phyloP scores from a whole-genome alignment of 768 basidiomycete species.

The Rhodotorula graminis region DNA sequence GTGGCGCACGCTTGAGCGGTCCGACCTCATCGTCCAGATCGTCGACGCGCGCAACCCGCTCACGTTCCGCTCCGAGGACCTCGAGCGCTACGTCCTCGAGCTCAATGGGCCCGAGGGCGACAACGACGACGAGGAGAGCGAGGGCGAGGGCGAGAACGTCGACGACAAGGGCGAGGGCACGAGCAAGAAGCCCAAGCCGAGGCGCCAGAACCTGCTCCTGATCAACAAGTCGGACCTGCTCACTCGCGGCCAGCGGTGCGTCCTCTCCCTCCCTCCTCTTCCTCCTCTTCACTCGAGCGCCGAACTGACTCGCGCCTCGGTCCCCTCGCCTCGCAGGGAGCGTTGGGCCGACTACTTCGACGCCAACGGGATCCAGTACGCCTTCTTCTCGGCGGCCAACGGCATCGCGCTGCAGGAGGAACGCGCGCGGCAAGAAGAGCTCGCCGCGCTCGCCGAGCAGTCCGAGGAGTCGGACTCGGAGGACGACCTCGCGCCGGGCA shows the following conservation, averaged over 20 bases:
- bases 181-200: conserved; percentile 54
- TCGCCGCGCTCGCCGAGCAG: conserved; percentile 29
- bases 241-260: conserved; percentile 76
- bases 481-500: conserved; percentile 42
- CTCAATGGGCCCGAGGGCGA: conserved; percentile 54
- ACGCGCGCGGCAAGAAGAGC: conserved; percentile 49
- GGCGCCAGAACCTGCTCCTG: conserved; percentile 68
- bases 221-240: conserved; percentile 96
- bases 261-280: neutral
- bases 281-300: neutral
- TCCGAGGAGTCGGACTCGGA: conserved; percentile 40
- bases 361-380: conserved; percentile 65
- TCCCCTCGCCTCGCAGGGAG: conserved; percentile 52
- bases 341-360: conserved; percentile 93
- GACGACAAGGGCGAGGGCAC: conserved; percentile 57
- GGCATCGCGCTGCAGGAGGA: conserved; percentile 77
- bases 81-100: conserved; percentile 78
- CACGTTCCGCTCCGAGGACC: conserved; percentile 83
- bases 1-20: conserved; percentile 93
- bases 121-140: conserved; percentile 53
- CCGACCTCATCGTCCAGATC: conserved; percentile 89
- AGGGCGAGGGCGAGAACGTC: conserved; percentile 65
- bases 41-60: conserved; percentile 94
- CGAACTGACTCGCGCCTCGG: neutral
- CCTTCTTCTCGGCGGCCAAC: conserved; percentile 89